Evolutionary conservation across 139 green algal species (phyloP).

Genomic region (Eudorina sp.): DNA sequence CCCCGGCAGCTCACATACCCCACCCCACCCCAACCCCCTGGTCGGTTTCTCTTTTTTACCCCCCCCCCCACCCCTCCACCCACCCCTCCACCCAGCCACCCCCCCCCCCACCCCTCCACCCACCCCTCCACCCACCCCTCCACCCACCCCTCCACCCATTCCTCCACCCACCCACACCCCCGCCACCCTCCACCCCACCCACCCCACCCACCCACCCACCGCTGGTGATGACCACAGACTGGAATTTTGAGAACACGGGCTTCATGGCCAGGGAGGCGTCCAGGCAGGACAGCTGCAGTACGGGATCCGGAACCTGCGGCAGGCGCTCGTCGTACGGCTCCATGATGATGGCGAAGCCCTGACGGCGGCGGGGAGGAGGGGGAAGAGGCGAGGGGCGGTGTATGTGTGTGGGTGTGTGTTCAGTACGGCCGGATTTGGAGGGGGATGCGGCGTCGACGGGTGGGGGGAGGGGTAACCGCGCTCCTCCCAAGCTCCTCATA

Average conservation of each 20-base stretch:
- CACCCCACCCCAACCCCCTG: too few relatives aligned
- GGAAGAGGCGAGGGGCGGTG: too few relatives aligned
- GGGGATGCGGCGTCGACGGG: too few relatives aligned
- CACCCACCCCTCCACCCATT: background rate
- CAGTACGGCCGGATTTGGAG: too few relatives aligned
- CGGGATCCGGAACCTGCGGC: constrained; percentile 89
- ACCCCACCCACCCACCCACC: background rate
- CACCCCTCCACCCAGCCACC: too few relatives aligned
- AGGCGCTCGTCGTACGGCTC: constrained; percentile 98
- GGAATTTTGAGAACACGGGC: constrained; percentile 95
- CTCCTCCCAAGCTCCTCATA: too few relatives aligned
- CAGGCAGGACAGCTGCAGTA: constrained; percentile 96
- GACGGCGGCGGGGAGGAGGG: background rate
- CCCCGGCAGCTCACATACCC: too few relatives aligned
- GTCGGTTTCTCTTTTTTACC: background rate
- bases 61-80: background rate
- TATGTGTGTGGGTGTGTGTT: too few relatives aligned
- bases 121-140: background rate
- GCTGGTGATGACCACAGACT: constrained; percentile 97
- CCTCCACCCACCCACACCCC: too few relatives aligned
- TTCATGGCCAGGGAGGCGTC: constrained; percentile 96
- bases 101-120: too few relatives aligned
- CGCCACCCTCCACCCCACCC: too few relatives aligned
- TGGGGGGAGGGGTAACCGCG: too few relatives aligned
- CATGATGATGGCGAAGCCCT: constrained; percentile 98